A percentile compares a stretch with the other conserved stretches of the same genome.
phyloP scores from a whole-genome alignment of 2,329 filamentous ascomycete species.

The Cryoendolithus antarcticus region DNA sequence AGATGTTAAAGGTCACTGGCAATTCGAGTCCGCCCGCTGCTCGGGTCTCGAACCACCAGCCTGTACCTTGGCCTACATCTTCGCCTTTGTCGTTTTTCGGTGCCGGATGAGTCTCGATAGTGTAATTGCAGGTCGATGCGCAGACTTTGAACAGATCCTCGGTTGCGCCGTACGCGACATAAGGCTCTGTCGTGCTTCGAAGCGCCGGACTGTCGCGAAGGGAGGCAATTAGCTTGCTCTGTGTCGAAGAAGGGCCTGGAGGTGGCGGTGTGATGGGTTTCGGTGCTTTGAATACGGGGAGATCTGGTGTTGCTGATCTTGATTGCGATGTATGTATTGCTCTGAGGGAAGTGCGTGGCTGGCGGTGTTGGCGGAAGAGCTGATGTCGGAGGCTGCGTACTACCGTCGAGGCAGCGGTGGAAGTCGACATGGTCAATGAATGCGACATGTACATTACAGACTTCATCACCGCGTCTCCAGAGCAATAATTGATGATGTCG shows the following conservation, averaged over 20 bases:
- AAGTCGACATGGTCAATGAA: too few relatives aligned
- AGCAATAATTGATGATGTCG: too few relatives aligned
- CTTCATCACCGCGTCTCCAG: too few relatives aligned
- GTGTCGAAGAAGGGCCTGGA: slow-evolving; percentile 4
- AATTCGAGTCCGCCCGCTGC: slow-evolving; percentile 45
- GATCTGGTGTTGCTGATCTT: too few relatives aligned
- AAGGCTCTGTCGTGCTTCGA: slow-evolving; percentile 46
- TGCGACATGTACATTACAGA: too few relatives aligned
- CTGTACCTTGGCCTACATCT: slow-evolving; percentile 62
- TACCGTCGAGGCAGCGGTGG: too few relatives aligned
- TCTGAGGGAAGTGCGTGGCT: too few relatives aligned
- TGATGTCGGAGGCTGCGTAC: too few relatives aligned
- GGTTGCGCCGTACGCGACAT: slow-evolving; percentile 68
- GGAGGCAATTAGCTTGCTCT: slow-evolving; percentile 10
- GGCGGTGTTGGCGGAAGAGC: too few relatives aligned
- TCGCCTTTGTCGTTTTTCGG: slow-evolving; percentile 65
- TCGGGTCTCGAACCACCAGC: slow-evolving; percentile 63
- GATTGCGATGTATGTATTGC: too few relatives aligned
- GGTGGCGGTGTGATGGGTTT: slow-evolving; percentile 7
- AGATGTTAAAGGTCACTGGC: slow-evolving; percentile 80
- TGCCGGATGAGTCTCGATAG: slow-evolving; percentile 56
- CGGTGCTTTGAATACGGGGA: background rate
- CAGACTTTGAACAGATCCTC: slow-evolving; percentile 69
- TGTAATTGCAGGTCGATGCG: slow-evolving; percentile 61
- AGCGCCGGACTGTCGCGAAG: slow-evolving; percentile 17